Evolutionary conservation across 768 basidiomycete species (phyloP).

Genomic region (Boletus tomentosulus): DNA sequence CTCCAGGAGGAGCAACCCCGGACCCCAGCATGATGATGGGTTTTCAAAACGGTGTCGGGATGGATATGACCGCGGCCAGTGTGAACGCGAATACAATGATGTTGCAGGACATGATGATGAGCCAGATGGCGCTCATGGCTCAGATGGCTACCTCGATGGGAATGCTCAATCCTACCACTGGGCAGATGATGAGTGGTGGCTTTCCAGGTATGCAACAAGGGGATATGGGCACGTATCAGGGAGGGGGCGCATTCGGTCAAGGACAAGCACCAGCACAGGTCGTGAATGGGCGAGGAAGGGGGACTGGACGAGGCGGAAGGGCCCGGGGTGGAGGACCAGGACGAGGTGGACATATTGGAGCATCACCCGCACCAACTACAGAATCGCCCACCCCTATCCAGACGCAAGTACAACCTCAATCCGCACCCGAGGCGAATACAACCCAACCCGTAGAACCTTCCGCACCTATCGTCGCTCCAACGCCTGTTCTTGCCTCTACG

Average conservation of each 20-base stretch:
- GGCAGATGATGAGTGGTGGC: conserved; percentile 52
- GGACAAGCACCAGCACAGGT: conserved; percentile 13
- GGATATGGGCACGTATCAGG: conserved; percentile 46
- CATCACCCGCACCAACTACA: conserved; percentile 21
- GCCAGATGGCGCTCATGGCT: conserved; percentile 89
- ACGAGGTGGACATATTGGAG: conserved; percentile 39
- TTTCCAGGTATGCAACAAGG: conserved; percentile 58
- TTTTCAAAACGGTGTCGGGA: conserved; percentile 41
- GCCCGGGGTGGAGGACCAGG: conserved; percentile 39
- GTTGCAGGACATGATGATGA: conserved; percentile 89
- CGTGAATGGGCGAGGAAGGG: conserved; percentile 40
- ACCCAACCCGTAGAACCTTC: conserved; percentile 7
- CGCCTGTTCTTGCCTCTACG: conserved; percentile 24
- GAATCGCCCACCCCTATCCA: conserved; percentile 17
- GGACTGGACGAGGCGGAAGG: conserved; percentile 45
- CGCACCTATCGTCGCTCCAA: conserved; percentile 23
- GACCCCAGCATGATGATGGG: conserved; percentile 43
- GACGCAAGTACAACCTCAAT: conserved; percentile 18
- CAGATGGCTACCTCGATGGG: conserved; percentile 87
- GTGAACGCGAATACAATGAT: conserved; percentile 62
- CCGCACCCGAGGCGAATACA: conserved; percentile 10
- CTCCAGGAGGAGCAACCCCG: conserved; percentile 31
- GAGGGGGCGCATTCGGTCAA: conserved; percentile 23
- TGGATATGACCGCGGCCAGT: conserved; percentile 44
- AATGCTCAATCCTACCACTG: conserved; percentile 59